These are phyloP conservation scores for Pseudophaeomoniella oleicola DNA, from an alignment of 2,329 filamentous ascomycete genomes.

Conservation along the genomic window DNA sequence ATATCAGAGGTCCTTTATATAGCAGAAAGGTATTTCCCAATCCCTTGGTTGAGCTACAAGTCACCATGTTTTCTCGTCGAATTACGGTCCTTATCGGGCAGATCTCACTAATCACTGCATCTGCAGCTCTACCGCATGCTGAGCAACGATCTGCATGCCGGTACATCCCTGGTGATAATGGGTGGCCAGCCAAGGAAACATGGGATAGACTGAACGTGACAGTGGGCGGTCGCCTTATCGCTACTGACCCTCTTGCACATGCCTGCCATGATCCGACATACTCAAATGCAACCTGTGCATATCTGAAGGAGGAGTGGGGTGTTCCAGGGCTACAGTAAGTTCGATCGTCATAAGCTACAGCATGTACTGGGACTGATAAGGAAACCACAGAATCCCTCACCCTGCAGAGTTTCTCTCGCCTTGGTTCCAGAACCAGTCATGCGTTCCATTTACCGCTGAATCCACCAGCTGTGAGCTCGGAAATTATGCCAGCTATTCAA, in stretches of 20 bases:
- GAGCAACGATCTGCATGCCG: neutral
- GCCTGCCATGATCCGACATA: conserved; percentile 27
- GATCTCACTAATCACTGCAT: no score
- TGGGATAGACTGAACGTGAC: conserved; percentile 23
- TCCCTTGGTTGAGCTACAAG: no score
- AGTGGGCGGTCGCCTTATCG: conserved; percentile 20
- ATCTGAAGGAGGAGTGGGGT: conserved; percentile 30
- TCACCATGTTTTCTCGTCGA: no score
- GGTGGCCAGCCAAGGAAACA: conserved; percentile 20
- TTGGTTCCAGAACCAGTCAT: conserved; percentile 18
- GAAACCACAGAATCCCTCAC: no score
- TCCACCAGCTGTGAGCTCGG: conserved; percentile 14
- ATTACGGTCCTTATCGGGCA: no score
- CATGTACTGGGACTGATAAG: conserved; percentile 13
- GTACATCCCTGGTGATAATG: neutral
- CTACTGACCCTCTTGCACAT: conserved; percentile 17
- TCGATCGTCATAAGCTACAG: no score
- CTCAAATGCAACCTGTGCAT: conserved; percentile 27
- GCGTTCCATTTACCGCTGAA: conserved; percentile 27
- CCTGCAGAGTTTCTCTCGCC: conserved; percentile 19
- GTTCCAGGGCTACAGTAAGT: no score
- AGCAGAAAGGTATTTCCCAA: no score
- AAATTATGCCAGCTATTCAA: conserved; percentile 18
- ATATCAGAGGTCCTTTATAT: no score
- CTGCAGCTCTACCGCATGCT: no score